phyloP scores from a whole-genome alignment of 768 basidiomycete genomes.

The Mycena capillaripes region DNA sequence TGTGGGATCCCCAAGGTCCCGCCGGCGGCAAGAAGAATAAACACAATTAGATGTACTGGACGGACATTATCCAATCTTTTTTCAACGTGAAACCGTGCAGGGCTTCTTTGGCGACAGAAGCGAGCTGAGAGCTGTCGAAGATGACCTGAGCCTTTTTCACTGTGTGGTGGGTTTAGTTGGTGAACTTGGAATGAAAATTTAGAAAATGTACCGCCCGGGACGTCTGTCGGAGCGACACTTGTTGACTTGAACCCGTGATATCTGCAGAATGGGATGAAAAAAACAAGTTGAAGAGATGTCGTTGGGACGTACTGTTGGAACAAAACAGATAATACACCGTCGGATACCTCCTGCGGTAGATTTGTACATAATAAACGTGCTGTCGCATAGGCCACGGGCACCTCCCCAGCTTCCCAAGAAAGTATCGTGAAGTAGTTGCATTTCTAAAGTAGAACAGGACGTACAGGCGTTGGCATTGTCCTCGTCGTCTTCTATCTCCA shows the following conservation, averaged over 20 bases:
- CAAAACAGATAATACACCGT: slow-evolving; percentile 86
- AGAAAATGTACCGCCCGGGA: slow-evolving; percentile 56
- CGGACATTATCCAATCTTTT: slow-evolving; percentile 88
- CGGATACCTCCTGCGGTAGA: slow-evolving; percentile 91
- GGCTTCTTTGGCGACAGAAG: slow-evolving; percentile 83
- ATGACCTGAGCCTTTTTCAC: slow-evolving; percentile 86
- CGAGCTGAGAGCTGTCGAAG: slow-evolving; percentile 83
- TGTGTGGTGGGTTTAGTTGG: slow-evolving; percentile 45
- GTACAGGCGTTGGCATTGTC: slow-evolving; percentile 60
- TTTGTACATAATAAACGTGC: slow-evolving; percentile 84
- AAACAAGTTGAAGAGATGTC: neutral
- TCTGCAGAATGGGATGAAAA: slow-evolving; percentile 54
- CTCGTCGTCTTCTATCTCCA: slow-evolving; percentile 94
- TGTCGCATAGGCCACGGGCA: slow-evolving; percentile 70
- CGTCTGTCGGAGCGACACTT: slow-evolving; percentile 75
- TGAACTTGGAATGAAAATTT: neutral
- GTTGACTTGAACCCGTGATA: slow-evolving; percentile 87
- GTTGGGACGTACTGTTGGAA: slow-evolving; percentile 87
- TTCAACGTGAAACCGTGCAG: slow-evolving; percentile 90
- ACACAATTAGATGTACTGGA: slow-evolving; percentile 66
- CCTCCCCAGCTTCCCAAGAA: slow-evolving; percentile 51
- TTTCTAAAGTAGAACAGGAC: slow-evolving; percentile 48
- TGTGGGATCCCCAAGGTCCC: neutral
- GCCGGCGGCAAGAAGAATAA: slow-evolving; percentile 15
- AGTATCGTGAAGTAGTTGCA: slow-evolving; percentile 47